A percentile compares a stretch with the other conserved stretches of the same genome.
Evolutionary conservation across 2,329 filamentous ascomycete species (phyloP).

Genomic region (Paraphoma chrysanthemicola): DNA sequence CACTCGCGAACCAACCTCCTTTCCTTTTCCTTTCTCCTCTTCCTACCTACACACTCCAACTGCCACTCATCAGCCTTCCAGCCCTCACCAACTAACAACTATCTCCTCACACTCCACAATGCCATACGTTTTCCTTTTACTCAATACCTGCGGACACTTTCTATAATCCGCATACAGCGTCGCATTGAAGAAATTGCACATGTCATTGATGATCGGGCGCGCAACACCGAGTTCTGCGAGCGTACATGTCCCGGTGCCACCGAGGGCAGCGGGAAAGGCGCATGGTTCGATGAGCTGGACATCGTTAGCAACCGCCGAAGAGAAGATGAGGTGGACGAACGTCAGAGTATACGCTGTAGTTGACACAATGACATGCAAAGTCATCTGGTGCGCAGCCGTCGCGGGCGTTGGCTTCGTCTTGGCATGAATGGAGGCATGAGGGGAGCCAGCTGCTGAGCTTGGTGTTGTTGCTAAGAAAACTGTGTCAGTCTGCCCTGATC

Average conservation of each 20-base stretch:
- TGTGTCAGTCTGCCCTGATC: not conserved
- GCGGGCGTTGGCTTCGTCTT: conserved; percentile 19
- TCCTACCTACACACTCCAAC: no score
- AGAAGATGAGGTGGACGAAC: conserved; percentile 8
- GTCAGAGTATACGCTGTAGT: conserved; percentile 25
- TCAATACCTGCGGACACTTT: conserved; percentile 18
- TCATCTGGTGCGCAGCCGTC: conserved; percentile 32
- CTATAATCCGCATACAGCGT: conserved; percentile 27
- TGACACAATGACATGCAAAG: conserved; percentile 31
- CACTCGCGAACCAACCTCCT: no score
- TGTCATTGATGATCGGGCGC: conserved; percentile 25
- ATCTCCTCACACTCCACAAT: conserved; percentile 18
- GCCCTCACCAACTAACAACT: not conserved
- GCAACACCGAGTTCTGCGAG: conserved; percentile 16
- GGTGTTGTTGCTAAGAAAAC: conserved; percentile 14
- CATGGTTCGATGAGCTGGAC: conserved; percentile 26
- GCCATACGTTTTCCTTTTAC: conserved; percentile 21
- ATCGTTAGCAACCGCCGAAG: not conserved
- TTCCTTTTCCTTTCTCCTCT: no score
- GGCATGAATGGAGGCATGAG: conserved; percentile 23
- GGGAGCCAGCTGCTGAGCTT: conserved; percentile 18
- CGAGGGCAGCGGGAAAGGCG: conserved; percentile 14
- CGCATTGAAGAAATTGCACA: conserved; percentile 36
- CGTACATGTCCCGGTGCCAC: conserved; percentile 19
- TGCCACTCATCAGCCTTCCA: no score